Conservation (phyloP, 495 filamentous ascomycete genomes). For the Aspergillus avenaceus region DNA sequence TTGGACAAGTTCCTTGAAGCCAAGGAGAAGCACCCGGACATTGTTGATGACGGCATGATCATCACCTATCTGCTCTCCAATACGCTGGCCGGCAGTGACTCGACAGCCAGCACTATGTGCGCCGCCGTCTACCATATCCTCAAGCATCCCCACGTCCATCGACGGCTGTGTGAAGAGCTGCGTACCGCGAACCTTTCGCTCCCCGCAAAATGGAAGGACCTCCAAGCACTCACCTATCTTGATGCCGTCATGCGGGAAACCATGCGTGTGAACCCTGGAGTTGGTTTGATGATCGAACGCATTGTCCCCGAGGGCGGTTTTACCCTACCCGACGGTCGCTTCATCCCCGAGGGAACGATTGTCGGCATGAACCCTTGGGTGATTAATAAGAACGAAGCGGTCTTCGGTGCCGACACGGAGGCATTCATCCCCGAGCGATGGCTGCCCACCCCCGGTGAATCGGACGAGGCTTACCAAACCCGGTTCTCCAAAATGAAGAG, state of each 20-base stretch:
- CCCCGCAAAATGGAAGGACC: constrained; percentile 26
- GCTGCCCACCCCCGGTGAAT: constrained; percentile 38
- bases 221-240: constrained; percentile 55
- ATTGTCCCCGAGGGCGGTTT: constrained; percentile 32
- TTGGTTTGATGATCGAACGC: constrained; percentile 51
- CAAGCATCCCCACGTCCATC: constrained; percentile 19
- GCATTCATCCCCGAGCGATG: constrained; percentile 57
- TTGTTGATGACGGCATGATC: constrained; percentile 12
- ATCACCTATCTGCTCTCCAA: constrained; percentile 25
- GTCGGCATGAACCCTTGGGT: constrained; percentile 53
- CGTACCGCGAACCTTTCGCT: constrained; percentile 4
- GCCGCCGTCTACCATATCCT: constrained; percentile 39
- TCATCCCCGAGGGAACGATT: constrained; percentile 57
- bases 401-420: constrained; percentile 58
- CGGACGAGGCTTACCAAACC: constrained; percentile 1
- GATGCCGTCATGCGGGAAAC: constrained; percentile 65
- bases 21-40: background rate
- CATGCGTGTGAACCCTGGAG: constrained; percentile 60
- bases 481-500: background rate
- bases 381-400: constrained; percentile 50
- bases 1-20: background rate
- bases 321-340: constrained; percentile 41
- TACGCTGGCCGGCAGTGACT: constrained; percentile 35
- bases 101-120: constrained; percentile 28
- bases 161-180: constrained; percentile 26